Evolutionary conservation across 202 grass and related monocot species (phyloP), one percentile per base, ranked within the genome.

Genomic region (Zoysia matrella): DNA sequence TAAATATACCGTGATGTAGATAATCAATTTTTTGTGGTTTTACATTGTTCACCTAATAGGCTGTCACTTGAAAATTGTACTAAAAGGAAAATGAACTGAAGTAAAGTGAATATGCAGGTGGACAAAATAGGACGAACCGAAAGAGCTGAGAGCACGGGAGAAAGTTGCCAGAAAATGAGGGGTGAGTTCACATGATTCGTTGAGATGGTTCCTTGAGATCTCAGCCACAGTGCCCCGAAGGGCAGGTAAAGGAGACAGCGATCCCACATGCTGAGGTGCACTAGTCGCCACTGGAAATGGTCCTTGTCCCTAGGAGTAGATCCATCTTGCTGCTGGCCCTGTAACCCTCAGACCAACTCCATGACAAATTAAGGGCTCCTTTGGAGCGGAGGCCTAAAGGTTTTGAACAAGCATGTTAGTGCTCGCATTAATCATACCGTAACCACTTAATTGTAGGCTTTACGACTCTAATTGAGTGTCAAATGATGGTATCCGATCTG

Each of bases 271-370:
- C 70, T 13, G 60, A 36, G 44, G 14, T 56, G 66, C 7, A 82
- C 78, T 4, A 60, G 67, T 70, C 63, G 36, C 36, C 67, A 47
- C 77, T 82, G 61, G 55, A 67, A 55, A 53, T 49, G 68, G 73
- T 55, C 78, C 61, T 64, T 69, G 52, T 45, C 79, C 74, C 67
- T 60, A 78, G 83, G 22, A 22, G 22, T 22, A 22, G 22, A 85
- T 78, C 67, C 54, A 72, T 72, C 68, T 22, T 22, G 22, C 67
- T 62, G 52, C 67, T 48, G 39, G 45, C 2, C 43, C 30, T 52
- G 30, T 47, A 6, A 63, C 50, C 15, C 45, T 67, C 83, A 60
- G 69, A 44, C 80, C 77, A 76, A 30, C 71, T 67, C 87, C 77
- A 53, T 73, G 36, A 77, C 67, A 67, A 66, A 73, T 67, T 43